Percentiles rank a stretch among this genome's conserved stretches.
These are phyloP conservation scores for Phialophora expanda DNA, from an alignment of 2,329 filamentous ascomycete species.

Conservation along the genomic window DNA sequence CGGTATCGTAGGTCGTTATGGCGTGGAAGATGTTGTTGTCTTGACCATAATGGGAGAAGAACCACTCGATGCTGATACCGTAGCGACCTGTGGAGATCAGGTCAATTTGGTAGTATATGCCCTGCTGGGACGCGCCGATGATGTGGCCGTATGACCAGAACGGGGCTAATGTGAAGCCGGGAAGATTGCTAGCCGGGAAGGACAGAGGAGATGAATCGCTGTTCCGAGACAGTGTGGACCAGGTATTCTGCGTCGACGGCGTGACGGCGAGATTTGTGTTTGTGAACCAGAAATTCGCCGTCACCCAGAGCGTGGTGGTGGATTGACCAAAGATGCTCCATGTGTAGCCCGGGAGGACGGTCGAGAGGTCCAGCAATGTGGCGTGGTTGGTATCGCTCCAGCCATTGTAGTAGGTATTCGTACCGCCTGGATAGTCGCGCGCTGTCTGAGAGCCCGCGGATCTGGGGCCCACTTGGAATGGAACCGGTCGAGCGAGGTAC, in stretches of 20 bases:
- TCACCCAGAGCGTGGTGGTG: conserved; percentile 51
- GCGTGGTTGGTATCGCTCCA: neutral
- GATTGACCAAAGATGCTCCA: conserved; percentile 46
- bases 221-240: neutral
- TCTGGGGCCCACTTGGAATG: neutral
- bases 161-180: conserved; percentile 8
- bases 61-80: conserved; percentile 28
- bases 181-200: neutral
- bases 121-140: conserved; percentile 22
- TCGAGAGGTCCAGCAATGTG: neutral
- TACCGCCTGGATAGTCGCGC: neutral
- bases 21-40: conserved; percentile 23
- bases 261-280: conserved; percentile 20
- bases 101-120: conserved; percentile 33
- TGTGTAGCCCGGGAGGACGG: neutral
- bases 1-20: conserved; percentile 30
- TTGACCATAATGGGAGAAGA: conserved; percentile 18
- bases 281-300: conserved; percentile 53
- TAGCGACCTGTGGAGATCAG: conserved; percentile 20
- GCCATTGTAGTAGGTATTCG: neutral
- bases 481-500: neutral
- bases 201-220: neutral
- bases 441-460: neutral
- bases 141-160: conserved; percentile 25
- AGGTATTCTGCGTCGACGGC: conserved; percentile 11